phyloP scores from a whole-genome alignment of 495 filamentous ascomycete genomes.

The Penicillium mononematosum region DNA sequence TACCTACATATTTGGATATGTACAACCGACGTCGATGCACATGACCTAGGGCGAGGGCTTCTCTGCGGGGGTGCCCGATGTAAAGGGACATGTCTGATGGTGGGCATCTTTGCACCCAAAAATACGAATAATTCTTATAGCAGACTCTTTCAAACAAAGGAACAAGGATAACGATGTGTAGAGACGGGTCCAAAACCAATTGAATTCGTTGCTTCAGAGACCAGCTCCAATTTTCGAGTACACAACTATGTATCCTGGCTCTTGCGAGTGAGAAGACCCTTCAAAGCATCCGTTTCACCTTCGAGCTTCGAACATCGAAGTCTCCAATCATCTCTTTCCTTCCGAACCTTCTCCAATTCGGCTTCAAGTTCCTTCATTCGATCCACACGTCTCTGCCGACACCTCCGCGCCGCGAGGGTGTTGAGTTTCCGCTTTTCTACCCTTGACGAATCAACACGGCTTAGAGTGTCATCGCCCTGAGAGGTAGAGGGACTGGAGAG shows the following conservation, averaged over 20 bases:
- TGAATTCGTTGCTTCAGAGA: slow-evolving; percentile 12
- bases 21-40: background rate
- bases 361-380: slow-evolving; percentile 62
- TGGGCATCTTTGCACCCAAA: background rate
- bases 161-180: background rate
- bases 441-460: slow-evolving; percentile 29
- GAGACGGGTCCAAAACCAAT: background rate
- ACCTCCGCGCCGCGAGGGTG: slow-evolving; percentile 68
- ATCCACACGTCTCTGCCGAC: slow-evolving; percentile 68
- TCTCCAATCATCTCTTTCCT: slow-evolving; percentile 64
- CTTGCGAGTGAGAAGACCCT: slow-evolving; percentile 31
- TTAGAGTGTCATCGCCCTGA: slow-evolving; percentile 20
- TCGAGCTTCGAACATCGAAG: slow-evolving; percentile 62
- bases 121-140: background rate
- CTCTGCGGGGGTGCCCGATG: slow-evolving; percentile 1
- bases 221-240: slow-evolving; percentile 15
- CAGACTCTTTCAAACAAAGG: background rate
- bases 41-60: background rate
- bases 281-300: slow-evolving; percentile 53
- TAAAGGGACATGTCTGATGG: background rate
- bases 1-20: background rate
- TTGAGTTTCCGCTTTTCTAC: slow-evolving; percentile 62
- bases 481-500: slow-evolving; percentile 26
- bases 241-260: slow-evolving; percentile 17
- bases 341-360: slow-evolving; percentile 56